These are phyloP conservation scores for Didymella pinodella DNA, from an alignment of 2,329 filamentous ascomycete genomes.

Conservation along the genomic window DNA sequence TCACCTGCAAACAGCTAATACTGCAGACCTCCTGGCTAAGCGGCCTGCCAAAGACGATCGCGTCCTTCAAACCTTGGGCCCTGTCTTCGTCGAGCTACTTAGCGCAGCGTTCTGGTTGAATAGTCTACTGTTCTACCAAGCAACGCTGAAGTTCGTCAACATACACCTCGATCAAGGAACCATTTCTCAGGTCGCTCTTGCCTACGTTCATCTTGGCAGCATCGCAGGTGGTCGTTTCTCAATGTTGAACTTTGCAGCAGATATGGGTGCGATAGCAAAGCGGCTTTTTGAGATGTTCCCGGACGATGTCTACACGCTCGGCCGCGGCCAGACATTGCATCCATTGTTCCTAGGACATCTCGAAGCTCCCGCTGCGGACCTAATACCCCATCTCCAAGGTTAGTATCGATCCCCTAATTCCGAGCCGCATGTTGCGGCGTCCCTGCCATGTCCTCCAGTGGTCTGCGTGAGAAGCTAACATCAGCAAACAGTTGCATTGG, in stretches of 20 bases:
- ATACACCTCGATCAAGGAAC: constrained; percentile 69
- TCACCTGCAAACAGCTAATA: constrained; percentile 53
- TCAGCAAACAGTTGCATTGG: constrained; percentile 57
- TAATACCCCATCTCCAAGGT: constrained; percentile 67
- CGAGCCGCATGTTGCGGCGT: background rate
- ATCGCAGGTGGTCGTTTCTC: constrained; percentile 74
- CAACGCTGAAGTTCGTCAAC: constrained; percentile 71
- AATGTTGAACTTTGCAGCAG: constrained; percentile 71
- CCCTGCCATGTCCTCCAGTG: background rate
- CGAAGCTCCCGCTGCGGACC: constrained; percentile 66
- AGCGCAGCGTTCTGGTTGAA: constrained; percentile 79
- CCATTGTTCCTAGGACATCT: constrained; percentile 75
- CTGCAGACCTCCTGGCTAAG: constrained; percentile 57
- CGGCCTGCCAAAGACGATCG: constrained; percentile 58
- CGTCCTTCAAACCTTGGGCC: constrained; percentile 69
- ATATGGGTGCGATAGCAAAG: constrained; percentile 69
- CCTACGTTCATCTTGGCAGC: constrained; percentile 72
- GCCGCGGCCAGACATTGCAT: constrained; percentile 73
- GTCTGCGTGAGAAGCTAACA: background rate
- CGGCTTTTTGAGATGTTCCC: constrained; percentile 69
- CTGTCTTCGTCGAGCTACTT: constrained; percentile 73
- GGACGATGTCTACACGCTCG: constrained; percentile 65
- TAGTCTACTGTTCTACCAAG: constrained; percentile 74
- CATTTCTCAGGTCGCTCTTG: constrained; percentile 73
- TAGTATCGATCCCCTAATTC: background rate